These are phyloP conservation scores for Ceratocystis albifundus DNA, from an alignment of 2,329 filamentous ascomycete genomes.

Conservation along the genomic window DNA sequence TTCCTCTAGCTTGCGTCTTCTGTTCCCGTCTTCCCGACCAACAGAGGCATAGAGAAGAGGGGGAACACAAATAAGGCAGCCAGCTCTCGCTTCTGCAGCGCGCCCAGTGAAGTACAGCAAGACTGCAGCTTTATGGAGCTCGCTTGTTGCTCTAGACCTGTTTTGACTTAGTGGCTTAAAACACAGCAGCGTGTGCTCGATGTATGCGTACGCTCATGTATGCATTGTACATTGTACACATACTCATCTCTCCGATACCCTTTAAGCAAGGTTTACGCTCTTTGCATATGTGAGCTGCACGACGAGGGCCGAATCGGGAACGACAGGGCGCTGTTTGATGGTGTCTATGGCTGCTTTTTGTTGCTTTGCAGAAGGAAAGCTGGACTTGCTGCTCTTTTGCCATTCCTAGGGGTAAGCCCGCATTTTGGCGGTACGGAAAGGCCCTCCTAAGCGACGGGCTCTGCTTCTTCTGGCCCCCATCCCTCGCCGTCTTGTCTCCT, in stretches of 20 bases:
- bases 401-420: neutral
- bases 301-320: neutral
- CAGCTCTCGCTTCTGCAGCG: conserved; percentile 6
- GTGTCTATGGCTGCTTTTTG: neutral
- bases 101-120: neutral
- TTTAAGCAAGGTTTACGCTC: neutral
- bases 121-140: neutral
- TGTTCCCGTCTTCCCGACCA: neutral
- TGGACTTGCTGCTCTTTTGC: conserved; percentile 8
- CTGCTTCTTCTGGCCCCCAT: neutral
- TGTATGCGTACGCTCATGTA: neutral
- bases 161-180: neutral
- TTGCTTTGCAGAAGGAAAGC: neutral
- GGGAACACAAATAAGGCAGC: no score
- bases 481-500: no score
- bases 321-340: neutral
- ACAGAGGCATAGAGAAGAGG: neutral
- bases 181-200: neutral
- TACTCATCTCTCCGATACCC: neutral
- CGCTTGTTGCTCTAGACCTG: neutral
- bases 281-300: conserved; percentile 3
- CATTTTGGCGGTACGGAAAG: neutral
- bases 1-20: neutral
- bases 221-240: neutral
- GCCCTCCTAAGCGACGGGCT: neutral